Percentiles rank a stretch among this genome's conserved stretches.
phyloP scores from a whole-genome alignment of 1,284 basidiomycete genomes.

The Vanrija humicola region DNA sequence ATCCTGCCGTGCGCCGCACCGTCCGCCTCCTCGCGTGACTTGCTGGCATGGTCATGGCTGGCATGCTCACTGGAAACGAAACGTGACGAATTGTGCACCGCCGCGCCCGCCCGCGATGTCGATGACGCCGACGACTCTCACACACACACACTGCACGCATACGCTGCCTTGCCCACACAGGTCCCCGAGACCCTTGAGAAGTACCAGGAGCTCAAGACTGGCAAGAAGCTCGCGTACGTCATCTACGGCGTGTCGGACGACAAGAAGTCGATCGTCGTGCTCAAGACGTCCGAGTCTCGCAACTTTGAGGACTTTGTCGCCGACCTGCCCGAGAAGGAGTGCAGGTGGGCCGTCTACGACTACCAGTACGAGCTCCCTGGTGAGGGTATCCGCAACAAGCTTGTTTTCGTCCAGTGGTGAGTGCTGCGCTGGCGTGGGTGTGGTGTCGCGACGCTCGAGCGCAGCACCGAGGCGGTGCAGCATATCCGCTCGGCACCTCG shows the following conservation, averaged over 20 bases:
- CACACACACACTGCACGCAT: too few relatives aligned
- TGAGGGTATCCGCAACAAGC: slow-evolving; percentile 81
- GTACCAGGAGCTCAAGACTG: slow-evolving; percentile 75
- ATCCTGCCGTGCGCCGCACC: not conserved
- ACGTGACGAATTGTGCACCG: not conserved
- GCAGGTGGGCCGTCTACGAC: slow-evolving; percentile 90
- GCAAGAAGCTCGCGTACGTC: slow-evolving; percentile 83
- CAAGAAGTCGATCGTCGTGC: slow-evolving; percentile 70
- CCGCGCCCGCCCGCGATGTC: not conserved
- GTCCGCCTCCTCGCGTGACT: too few relatives aligned
- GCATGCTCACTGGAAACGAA: not conserved
- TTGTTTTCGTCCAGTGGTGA: slow-evolving; percentile 77
- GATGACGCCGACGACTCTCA: not conserved
- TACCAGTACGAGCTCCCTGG: slow-evolving; percentile 78
- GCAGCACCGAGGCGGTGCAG: too few relatives aligned
- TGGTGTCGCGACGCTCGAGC: too few relatives aligned
- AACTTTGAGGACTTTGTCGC: slow-evolving; percentile 74
- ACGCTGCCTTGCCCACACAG: slow-evolving; percentile 15
- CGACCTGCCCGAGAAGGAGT: slow-evolving; percentile 71
- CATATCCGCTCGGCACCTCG: too few relatives aligned
- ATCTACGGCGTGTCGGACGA: slow-evolving; percentile 68
- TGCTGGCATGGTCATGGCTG: not conserved
- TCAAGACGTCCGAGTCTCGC: slow-evolving; percentile 55
- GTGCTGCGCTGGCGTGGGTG: slow-evolving; percentile 23
- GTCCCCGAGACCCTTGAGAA: slow-evolving; percentile 57